Evolutionary conservation across 306 rosid genomes (phyloP).

Genomic region (Astragalus glycyphyllos): DNA sequence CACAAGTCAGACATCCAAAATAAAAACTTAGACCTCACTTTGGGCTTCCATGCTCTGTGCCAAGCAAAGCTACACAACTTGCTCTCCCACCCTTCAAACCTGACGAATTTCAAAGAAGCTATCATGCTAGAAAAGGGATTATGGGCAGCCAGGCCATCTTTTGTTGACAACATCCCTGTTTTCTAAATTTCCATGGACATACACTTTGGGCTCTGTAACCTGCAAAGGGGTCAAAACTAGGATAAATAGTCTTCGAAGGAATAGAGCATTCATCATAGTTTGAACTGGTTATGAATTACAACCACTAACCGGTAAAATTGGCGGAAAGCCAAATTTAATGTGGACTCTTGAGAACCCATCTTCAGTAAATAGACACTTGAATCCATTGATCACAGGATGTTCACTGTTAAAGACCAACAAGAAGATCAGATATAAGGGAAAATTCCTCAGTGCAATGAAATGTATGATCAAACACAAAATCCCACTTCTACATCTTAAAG

Average conservation of each 20-base stretch:
- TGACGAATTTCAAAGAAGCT: constrained; percentile 5
- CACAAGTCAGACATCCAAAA: too few relatives aligned
- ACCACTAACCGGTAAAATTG: constrained; percentile 61
- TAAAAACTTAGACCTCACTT: too few relatives aligned
- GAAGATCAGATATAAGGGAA: constrained; percentile 19
- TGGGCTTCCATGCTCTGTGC: too few relatives aligned
- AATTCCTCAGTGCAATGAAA: constrained; percentile 15
- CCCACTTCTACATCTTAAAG: background rate
- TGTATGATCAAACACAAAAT: background rate
- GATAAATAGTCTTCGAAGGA: constrained; percentile 12
- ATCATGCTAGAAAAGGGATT: constrained; percentile 13
- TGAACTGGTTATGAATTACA: constrained; percentile 8
- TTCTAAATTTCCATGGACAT: constrained; percentile 64
- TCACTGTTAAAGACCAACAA: constrained; percentile 59
- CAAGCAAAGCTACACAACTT: too few relatives aligned
- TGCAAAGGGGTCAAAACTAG: constrained; percentile 41
- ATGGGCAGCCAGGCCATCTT: constrained; percentile 77
- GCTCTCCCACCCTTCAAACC: constrained; percentile 19
- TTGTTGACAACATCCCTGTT: constrained; percentile 49
- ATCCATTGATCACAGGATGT: constrained; percentile 67
- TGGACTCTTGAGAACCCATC: constrained; percentile 68
- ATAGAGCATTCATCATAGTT: constrained; percentile 26
- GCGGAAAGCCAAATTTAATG: constrained; percentile 62
- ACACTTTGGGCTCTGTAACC: constrained; percentile 79
- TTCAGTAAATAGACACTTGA: constrained; percentile 68